A percentile compares a stretch with the other conserved stretches of the same genome.
These are phyloP conservation scores for Baorangia bicolor DNA, from an alignment of 768 basidiomycete genomes.

Conservation along the genomic window DNA sequence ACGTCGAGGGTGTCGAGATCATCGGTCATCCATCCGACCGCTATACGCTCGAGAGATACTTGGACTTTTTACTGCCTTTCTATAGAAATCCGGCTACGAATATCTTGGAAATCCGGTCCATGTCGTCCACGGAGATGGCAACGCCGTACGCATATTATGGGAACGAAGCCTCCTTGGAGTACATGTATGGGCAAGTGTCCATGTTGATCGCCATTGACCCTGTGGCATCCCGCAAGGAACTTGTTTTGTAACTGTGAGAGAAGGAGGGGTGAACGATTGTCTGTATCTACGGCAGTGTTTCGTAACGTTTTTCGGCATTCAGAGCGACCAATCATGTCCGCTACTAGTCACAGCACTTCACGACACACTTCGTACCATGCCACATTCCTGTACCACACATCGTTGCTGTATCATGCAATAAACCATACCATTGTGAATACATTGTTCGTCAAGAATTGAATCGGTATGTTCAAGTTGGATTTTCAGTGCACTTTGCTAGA, in stretches of 20 bases:
- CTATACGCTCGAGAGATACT: not conserved
- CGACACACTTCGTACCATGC: no score
- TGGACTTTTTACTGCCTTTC: not conserved
- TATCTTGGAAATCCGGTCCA: not conserved
- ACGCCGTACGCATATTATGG: not conserved
- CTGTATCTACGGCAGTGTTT: not conserved
- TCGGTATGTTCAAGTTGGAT: no score
- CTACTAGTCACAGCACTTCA: no score
- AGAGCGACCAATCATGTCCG: not conserved
- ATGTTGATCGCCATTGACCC: not conserved
- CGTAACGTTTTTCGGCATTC: no score
- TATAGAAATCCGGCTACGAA: not conserved
- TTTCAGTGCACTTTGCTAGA: no score
- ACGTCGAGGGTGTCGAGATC: not conserved
- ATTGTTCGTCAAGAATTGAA: no score
- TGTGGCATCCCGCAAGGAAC: not conserved
- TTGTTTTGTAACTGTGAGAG: not conserved
- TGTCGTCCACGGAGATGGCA: not conserved
- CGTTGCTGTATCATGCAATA: no score
- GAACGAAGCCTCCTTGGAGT: not conserved
- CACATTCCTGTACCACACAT: no score
- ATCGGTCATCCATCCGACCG: not conserved
- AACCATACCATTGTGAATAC: no score
- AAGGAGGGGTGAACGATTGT: not conserved
- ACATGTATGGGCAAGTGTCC: not conserved